These are phyloP conservation scores for Hymenoscyphus albidus DNA, from an alignment of 2,329 filamentous ascomycete species.

Conservation along the genomic window DNA sequence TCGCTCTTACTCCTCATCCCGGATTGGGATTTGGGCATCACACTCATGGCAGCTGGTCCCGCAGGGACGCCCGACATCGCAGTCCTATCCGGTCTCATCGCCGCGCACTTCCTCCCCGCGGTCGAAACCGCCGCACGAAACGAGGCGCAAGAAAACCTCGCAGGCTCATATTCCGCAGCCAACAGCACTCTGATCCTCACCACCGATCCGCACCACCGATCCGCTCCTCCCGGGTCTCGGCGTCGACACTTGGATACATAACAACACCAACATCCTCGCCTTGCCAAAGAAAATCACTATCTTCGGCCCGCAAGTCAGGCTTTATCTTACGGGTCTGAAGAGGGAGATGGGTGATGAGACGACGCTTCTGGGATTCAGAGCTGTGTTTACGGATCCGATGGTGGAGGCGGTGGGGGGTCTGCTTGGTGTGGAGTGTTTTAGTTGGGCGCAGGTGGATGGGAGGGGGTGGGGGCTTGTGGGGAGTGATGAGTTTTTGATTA, in stretches of 20 bases:
- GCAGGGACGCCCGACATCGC: neutral
- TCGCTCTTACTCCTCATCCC: slow-evolving; percentile 13
- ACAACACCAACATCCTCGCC: slow-evolving; percentile 31
- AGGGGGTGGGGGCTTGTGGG: slow-evolving; percentile 27
- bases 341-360: neutral
- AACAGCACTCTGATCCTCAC: slow-evolving; percentile 16
- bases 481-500: slow-evolving; percentile 32
- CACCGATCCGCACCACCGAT: slow-evolving; percentile 11
- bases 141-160: neutral
- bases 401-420: slow-evolving; percentile 12
- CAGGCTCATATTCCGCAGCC: neutral
- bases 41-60: neutral
- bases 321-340: neutral
- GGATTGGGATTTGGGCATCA: neutral
- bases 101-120: neutral
- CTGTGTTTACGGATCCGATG: neutral
- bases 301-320: neutral
- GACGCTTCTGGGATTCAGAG: neutral
- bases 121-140: neutral
- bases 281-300: neutral
- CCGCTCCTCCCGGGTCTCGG: slow-evolving; percentile 27
- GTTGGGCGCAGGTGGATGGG: slow-evolving; percentile 25
- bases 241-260: slow-evolving; percentile 33
- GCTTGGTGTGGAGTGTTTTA: slow-evolving; percentile 19
- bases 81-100: neutral